These are phyloP conservation scores for Neoconidiobolus thromboides DNA, from an alignment of 371 early-diverging fungal species.

Conservation along the genomic window DNA sequence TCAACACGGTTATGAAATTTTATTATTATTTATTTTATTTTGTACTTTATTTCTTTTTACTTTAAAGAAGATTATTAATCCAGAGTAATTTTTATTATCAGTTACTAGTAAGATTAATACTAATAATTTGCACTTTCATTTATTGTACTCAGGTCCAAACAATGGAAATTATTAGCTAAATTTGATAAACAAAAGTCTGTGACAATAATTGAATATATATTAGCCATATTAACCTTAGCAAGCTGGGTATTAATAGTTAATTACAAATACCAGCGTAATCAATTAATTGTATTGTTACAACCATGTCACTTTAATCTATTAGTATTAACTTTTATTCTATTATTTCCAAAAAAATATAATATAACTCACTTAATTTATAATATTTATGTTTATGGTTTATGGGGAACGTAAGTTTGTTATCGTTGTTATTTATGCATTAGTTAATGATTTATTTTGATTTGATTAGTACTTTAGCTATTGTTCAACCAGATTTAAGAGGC, in stretches of 20 bases:
- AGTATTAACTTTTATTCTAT: conserved; percentile 23
- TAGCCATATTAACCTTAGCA: neutral
- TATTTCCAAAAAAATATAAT: conserved; percentile 19
- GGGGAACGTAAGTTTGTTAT: conserved; percentile 22
- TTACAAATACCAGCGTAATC: neutral
- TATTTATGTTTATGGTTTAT: conserved; percentile 35
- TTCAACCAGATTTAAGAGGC: conserved; percentile 33
- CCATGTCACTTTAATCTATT: conserved; percentile 42
- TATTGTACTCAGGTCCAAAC: neutral
- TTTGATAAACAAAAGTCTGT: neutral
- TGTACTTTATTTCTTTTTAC: no score
- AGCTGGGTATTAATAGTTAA: neutral
- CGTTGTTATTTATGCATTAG: neutral
- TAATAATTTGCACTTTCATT: neutral
- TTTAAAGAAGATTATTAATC: no score
- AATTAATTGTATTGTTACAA: conserved; percentile 19
- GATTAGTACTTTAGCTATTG: conserved; percentile 25
- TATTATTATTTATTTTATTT: neutral
- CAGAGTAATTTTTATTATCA: neutral
- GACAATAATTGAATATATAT: neutral
- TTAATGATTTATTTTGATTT: neutral
- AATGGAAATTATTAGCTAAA: neutral
- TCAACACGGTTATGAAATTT: neutral
- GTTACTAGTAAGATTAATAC: neutral
- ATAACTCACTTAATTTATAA: conserved; percentile 29